Evolutionary conservation across 2,329 filamentous ascomycete species (phyloP), one percentile per base, ranked within the genome.

Genomic region (Trichoderma sp.): DNA sequence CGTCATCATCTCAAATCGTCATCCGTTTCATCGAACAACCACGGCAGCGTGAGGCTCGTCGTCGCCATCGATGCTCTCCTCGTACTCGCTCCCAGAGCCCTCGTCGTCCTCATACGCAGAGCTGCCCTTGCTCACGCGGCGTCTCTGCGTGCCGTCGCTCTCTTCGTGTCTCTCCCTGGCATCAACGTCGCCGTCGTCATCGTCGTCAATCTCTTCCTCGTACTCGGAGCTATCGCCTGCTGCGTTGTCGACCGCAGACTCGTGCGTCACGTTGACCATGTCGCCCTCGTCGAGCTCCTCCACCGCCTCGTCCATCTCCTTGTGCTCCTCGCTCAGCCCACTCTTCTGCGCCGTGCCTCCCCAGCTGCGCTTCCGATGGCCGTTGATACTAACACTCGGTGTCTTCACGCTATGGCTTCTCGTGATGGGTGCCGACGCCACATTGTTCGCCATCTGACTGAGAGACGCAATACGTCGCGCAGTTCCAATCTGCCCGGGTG

Each of bases 381-480:
- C 78, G 28, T 82, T 81, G 44, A 68, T 70, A 24, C 69, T 66
- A 41, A 70, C 73, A 5, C 78, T 79, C 30, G 87, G 82, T 24
- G 86, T 86, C 71, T 90, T 88, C 69, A 92, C 90, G 65, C 90
- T 93, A 74, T 93, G 90, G 75, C 90, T 93, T 67, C 91, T 85
- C 78, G 89, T 90, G 69, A 96, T 82, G 54, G 85, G 87, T 21
- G 85, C 83, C 7, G 78, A 79, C 6, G 87, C 81, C 41, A 86
- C 81, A 72, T 95, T 94, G 74, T 89, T 88, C 62, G 87, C 91
- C 71, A 98, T 96, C 77, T 97, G 92, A 74, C 90, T 96, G 43
- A 98, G 85, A 58, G 92, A 97, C 66, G 96, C 85, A 72, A 98
- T 97, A 56, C 95, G 88, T 47, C 94, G 85, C 74, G 88, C 84